These are phyloP conservation scores for Lactarius hatsudake DNA, from an alignment of 768 basidiomycete species.

Conservation along the genomic window DNA sequence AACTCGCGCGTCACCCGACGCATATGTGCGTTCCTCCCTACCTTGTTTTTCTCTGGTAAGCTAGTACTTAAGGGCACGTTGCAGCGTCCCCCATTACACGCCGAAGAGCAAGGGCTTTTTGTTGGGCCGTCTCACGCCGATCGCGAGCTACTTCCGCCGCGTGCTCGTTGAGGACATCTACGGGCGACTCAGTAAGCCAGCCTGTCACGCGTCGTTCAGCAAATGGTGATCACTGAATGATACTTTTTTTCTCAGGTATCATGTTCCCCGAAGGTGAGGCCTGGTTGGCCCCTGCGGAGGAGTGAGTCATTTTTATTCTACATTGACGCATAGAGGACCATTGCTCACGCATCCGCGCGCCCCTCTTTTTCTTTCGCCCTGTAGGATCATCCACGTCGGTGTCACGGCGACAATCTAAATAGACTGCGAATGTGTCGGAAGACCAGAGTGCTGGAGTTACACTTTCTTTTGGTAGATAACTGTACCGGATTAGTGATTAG, in stretches of 20 bases:
- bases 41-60: not conserved
- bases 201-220: not conserved
- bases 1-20: conserved; percentile 43
- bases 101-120: conserved; percentile 42
- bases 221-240: not conserved
- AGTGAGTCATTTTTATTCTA: conserved; percentile 35
- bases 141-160: conserved; percentile 45
- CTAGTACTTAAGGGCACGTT: not conserved
- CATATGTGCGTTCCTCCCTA: conserved; percentile 49
- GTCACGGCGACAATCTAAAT: too few relatives aligned
- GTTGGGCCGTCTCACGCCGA: conserved; percentile 35
- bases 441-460: too few relatives aligned
- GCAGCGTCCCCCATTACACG: conserved; percentile 58
- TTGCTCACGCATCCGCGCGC: not conserved
- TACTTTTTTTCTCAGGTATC: conserved; percentile 38
- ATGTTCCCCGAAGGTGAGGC: conserved; percentile 64
- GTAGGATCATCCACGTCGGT: too few relatives aligned
- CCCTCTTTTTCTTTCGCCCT: not conserved
- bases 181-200: conserved; percentile 47
- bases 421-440: too few relatives aligned
- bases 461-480: too few relatives aligned
- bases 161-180: conserved; percentile 62
- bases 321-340: not conserved
- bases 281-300: conserved; percentile 54
- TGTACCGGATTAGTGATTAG: too few relatives aligned